These are phyloP conservation scores for Begonia masoniana DNA, from an alignment of 306 rosid genomes.

Conservation along the genomic window DNA sequence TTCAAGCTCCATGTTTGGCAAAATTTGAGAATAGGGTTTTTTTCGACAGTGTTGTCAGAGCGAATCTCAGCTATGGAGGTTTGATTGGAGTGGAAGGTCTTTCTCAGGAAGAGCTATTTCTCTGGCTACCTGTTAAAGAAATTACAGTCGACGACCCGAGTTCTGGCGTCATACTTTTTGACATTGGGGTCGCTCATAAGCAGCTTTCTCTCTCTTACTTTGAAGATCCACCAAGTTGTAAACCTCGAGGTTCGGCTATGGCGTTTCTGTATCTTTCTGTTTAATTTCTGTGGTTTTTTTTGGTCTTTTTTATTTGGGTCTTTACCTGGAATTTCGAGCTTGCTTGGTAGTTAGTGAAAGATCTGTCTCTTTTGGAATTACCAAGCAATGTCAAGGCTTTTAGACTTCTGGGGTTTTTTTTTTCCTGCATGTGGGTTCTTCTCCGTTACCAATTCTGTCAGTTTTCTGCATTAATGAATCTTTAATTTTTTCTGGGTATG, in stretches of 20 bases:
- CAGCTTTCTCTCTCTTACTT: slow-evolving; percentile 51
- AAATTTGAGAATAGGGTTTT: slow-evolving; percentile 48
- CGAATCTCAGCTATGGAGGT: slow-evolving; percentile 58
- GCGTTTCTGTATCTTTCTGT: no score
- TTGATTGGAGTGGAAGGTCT: slow-evolving; percentile 53
- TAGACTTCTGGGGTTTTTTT: no score
- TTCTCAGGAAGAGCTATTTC: slow-evolving; percentile 49
- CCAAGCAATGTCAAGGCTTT: no score
- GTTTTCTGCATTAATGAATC: no score
- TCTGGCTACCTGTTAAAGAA: slow-evolving; percentile 57
- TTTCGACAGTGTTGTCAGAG: slow-evolving; percentile 37
- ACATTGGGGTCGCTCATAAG: slow-evolving; percentile 53
- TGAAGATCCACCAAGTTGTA: slow-evolving; percentile 62
- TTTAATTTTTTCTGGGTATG: no score
- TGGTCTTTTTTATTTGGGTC: not conserved
- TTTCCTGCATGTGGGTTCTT: no score
- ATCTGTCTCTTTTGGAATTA: no score
- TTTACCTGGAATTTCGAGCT: not conserved
- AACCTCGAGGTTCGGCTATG: slow-evolving; percentile 21
- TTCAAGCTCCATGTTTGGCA: slow-evolving; percentile 49
- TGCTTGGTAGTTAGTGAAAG: no score
- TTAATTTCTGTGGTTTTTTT: not conserved
- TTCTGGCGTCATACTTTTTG: slow-evolving; percentile 48
- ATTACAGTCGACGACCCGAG: slow-evolving; percentile 49
- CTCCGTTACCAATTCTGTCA: no score